These are phyloP conservation scores for Aspergillus sp. DNA, from an alignment of 2,329 filamentous ascomycete species.

Conservation along the genomic window DNA sequence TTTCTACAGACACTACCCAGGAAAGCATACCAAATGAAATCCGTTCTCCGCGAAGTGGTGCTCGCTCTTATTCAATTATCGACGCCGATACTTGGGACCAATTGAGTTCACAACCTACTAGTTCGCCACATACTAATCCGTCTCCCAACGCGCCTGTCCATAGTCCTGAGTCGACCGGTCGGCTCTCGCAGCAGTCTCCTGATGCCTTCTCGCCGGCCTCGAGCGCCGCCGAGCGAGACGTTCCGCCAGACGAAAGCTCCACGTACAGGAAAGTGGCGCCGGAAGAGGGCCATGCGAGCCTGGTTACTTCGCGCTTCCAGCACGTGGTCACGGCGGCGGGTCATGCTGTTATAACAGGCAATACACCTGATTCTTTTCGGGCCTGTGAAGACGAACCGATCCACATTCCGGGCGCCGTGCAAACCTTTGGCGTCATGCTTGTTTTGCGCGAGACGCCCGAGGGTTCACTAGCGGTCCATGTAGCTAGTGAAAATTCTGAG, in stretches of 20 bases:
- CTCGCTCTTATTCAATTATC: conserved; percentile 33
- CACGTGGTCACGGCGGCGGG: conserved; percentile 75
- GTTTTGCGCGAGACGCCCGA: conserved; percentile 67
- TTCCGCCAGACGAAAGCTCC: not conserved
- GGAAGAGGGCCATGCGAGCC: conserved; percentile 43
- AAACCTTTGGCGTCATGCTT: conserved; percentile 76
- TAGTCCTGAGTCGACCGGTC: not conserved
- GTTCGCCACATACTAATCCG: not conserved
- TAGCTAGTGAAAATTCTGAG: conserved; percentile 80
- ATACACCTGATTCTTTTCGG: conserved; percentile 70
- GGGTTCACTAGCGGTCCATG: conserved; percentile 68
- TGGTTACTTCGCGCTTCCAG: conserved; percentile 74
- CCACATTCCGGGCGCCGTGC: conserved; percentile 77
- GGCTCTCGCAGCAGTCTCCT: conserved; percentile 3
- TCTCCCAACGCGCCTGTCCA: not conserved
- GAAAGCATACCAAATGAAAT: conserved; percentile 13
- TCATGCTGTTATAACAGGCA: conserved; percentile 79
- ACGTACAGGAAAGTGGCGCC: not conserved
- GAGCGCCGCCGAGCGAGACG: not conserved
- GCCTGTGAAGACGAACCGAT: conserved; percentile 91
- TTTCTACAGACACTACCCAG: conserved; percentile 38
- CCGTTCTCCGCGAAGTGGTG: conserved; percentile 26
- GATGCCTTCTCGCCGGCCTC: not conserved
- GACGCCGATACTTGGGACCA: conserved; percentile 29
- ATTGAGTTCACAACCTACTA: conserved; percentile 21